Conservation (phyloP, 1,284 basidiomycete species). For the Sporisorium reilianum region DNA sequence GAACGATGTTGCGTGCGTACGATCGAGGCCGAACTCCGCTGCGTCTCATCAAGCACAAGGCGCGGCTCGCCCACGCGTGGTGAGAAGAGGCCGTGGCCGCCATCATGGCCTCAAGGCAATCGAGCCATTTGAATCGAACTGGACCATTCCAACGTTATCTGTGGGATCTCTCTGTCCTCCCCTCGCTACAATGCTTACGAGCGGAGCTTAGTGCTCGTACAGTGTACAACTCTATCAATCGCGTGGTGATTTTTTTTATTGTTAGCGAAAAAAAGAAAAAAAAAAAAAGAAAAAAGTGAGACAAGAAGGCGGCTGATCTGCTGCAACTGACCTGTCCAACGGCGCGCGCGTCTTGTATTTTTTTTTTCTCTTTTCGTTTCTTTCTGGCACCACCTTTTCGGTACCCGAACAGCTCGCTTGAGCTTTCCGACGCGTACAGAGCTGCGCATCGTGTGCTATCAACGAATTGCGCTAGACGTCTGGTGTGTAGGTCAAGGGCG, state of each 20-base stretch:
- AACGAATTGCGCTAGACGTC: too few species aligned
- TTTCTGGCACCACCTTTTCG: neutral
- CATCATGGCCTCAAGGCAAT: too few species aligned
- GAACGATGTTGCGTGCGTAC: too few species aligned
- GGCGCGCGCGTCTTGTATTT: constrained; percentile 1
- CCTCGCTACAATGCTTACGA: neutral
- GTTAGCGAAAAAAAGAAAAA: neutral
- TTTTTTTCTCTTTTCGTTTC: neutral
- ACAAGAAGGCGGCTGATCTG: constrained; percentile 4
- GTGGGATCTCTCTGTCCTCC: neutral
- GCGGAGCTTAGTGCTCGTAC: neutral
- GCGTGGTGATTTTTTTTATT: neutral
- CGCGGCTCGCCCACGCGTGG: too few species aligned
- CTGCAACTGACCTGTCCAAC: constrained; percentile 2
- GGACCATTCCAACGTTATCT: constrained; percentile 1
- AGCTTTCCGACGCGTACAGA: neutral
- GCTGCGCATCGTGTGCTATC: neutral
- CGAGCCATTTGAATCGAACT: neutral
- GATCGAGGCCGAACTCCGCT: neutral
- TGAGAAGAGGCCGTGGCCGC: too few species aligned
- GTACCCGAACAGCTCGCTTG: neutral
- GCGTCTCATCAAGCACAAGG: neutral
- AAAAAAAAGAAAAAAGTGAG: neutral
- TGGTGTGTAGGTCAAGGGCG: too few species aligned
- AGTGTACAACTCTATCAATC: constrained; percentile 3